Percentiles rank a stretch among this genome's conserved stretches.
Conservation (phyloP, 768 basidiomycete genomes). For the Kwoniella dendrophila region DNA sequence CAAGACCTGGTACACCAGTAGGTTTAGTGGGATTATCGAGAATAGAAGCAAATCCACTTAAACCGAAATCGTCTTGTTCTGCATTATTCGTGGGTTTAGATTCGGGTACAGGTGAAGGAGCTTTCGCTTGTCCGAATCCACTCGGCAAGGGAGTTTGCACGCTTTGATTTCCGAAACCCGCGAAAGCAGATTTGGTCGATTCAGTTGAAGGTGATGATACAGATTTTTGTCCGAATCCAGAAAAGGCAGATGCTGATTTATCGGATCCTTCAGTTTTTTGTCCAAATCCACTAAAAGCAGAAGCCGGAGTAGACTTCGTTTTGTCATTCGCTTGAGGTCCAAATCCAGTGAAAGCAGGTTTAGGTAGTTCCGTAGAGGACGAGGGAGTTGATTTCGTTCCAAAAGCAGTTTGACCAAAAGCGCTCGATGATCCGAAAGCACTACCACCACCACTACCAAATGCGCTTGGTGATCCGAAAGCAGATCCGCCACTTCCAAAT, state of each 20-base stretch:
- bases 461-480: constrained; percentile 30
- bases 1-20: constrained; percentile 36
- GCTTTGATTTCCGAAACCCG: not conserved
- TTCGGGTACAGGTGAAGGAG: constrained; percentile 2
- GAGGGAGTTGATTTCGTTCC: constrained; percentile 8
- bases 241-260: constrained; percentile 14
- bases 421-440: constrained; percentile 27
- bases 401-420: constrained; percentile 36
- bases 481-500: constrained; percentile 27
- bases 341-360: constrained; percentile 30
- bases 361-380: constrained; percentile 11
- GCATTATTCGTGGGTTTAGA: not conserved
- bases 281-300: constrained; percentile 5
- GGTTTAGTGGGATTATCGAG: constrained; percentile 27
- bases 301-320: not conserved
- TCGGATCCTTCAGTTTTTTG: not conserved
- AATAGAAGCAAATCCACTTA: constrained; percentile 46
- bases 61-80: constrained; percentile 35
- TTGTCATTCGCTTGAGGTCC: constrained; percentile 31
- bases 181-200: constrained; percentile 13
- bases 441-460: constrained; percentile 23
- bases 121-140: constrained; percentile 18
- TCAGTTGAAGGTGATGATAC: constrained; percentile 8
- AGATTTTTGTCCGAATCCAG: constrained; percentile 9
- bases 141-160: constrained; percentile 12